Evolutionary conservation across 2,329 filamentous ascomycete genomes (phyloP).

Genomic region (Clarireedia monteithiana): DNA sequence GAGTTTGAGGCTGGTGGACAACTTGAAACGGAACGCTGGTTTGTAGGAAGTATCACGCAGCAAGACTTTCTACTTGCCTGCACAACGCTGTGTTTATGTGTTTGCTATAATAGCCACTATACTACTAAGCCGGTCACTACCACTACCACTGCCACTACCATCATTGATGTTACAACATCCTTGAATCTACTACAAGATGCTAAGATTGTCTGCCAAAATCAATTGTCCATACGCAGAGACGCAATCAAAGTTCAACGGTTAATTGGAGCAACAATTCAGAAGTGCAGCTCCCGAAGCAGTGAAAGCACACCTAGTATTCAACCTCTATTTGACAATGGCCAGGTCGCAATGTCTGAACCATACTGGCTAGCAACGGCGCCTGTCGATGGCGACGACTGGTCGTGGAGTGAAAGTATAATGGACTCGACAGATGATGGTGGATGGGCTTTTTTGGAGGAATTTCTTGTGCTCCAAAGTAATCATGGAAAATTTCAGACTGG

Average conservation of each 20-base stretch:
- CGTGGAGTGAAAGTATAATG: background rate
- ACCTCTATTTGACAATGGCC: background rate
- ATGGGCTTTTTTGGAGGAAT: background rate
- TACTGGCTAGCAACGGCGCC: background rate
- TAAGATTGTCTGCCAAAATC: background rate
- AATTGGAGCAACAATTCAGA: background rate
- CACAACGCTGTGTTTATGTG: conserved; percentile 21
- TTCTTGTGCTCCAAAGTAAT: background rate
- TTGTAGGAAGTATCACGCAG: conserved; percentile 23
- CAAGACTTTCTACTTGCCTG: conserved; percentile 26
- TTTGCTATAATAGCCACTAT: background rate
- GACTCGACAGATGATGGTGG: background rate
- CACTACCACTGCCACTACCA: too few relatives aligned
- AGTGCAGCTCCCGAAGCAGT: background rate
- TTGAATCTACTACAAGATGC: background rate
- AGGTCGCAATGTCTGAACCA: background rate
- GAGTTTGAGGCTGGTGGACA: conserved; percentile 23
- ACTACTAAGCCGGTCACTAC: background rate
- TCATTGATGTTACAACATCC: background rate
- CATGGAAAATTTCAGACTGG: background rate
- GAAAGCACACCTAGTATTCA: background rate
- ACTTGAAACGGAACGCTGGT: conserved; percentile 21
- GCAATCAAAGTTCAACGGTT: background rate
- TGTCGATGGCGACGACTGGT: background rate
- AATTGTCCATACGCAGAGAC: background rate